phyloP scores from a whole-genome alignment of 257 asterid species.

The Agastache rugosa region DNA sequence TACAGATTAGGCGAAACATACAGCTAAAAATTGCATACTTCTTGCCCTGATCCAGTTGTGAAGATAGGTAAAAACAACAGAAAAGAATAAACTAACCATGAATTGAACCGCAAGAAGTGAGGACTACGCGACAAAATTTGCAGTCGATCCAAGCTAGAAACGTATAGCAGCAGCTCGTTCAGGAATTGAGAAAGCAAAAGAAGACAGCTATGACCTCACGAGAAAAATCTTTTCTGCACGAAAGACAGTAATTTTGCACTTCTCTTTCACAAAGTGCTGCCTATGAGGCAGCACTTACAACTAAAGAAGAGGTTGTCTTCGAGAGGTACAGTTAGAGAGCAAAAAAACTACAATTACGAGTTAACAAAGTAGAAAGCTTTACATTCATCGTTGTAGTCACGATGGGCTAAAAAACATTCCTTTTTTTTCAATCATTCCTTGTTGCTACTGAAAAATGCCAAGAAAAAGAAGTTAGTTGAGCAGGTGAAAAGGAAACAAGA shows the following conservation, averaged over 20 bases:
- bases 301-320: no score
- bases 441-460: not conserved
- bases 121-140: not conserved
- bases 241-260: not conserved
- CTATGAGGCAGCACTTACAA: not conserved
- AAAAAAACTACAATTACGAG: slow-evolving; percentile 1
- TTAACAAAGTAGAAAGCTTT: slow-evolving; percentile 6
- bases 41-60: no score
- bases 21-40: no score
- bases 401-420: no score
- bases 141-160: not conserved
- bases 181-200: not conserved
- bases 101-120: no score
- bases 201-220: not conserved
- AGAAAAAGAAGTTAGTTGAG: slow-evolving; percentile 28
- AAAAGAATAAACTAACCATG: no score
- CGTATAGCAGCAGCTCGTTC: not conserved
- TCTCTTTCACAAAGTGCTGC: not conserved
- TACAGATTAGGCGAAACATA: no score
- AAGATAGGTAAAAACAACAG: no score
- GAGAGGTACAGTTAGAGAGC: no score
- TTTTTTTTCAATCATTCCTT: not conserved
- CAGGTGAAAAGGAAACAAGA: slow-evolving; percentile 30
- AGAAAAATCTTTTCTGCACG: not conserved
- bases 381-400: not conserved